Evolutionary conservation across 177 flowering plant species (phyloP).

Genomic region (Tripterygium wilfordii): DNA sequence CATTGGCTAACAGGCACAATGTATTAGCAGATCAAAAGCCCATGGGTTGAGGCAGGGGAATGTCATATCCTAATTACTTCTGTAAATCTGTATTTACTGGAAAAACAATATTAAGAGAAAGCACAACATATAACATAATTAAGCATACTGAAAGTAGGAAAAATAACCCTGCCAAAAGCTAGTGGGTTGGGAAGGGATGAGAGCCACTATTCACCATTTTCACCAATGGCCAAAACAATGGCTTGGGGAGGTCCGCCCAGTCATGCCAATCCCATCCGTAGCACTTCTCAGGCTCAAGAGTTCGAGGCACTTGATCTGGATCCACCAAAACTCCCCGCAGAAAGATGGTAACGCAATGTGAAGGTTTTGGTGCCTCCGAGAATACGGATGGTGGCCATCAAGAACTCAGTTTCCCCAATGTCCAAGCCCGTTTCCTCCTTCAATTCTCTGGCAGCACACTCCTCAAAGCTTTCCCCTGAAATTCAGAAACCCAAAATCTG

Average conservation of each 20-base stretch:
- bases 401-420: slow-evolving; percentile 41
- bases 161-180: neutral
- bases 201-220: slow-evolving; percentile 43
- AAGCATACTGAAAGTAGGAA: neutral
- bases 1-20: no score
- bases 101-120: no score
- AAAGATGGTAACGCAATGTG: slow-evolving; percentile 50
- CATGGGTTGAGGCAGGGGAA: no score
- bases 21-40: no score
- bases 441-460: slow-evolving; percentile 76
- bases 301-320: slow-evolving; percentile 37
- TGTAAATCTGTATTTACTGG: no score
- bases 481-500: neutral
- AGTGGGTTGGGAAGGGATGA: slow-evolving; percentile 42
- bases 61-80: no score
- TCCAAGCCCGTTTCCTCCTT: slow-evolving; percentile 81
- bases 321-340: slow-evolving; percentile 35
- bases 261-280: slow-evolving; percentile 89
- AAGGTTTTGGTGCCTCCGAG: slow-evolving; percentile 36
- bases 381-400: slow-evolving; percentile 57
- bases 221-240: slow-evolving; percentile 54
- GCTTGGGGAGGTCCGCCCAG: slow-evolving; percentile 66
- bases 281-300: slow-evolving; percentile 71
- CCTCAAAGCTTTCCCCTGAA: slow-evolving; percentile 83
- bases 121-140: no score